Evolutionary conservation across 768 basidiomycete species (phyloP).

Genomic region (Mycena vitilis): DNA sequence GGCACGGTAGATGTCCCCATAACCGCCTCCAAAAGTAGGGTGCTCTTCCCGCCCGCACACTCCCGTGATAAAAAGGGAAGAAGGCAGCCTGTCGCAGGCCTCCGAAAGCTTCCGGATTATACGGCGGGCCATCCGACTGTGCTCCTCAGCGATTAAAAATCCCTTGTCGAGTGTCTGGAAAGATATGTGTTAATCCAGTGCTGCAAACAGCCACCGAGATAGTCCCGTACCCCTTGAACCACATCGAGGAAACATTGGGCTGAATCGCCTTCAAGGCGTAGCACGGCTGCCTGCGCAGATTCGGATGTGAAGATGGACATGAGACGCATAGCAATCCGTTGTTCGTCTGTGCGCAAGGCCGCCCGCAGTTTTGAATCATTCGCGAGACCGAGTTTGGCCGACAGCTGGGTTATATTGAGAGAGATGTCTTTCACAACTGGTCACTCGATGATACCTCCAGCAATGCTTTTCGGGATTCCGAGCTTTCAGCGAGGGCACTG

Average conservation of each 20-base stretch:
- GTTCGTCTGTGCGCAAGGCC: constrained; percentile 8
- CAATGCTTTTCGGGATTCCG: constrained; percentile 19
- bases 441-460: neutral
- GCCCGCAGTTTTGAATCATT: constrained; percentile 2
- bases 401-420: neutral
- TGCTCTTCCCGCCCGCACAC: constrained; percentile 27
- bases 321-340: constrained; percentile 8
- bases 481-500: constrained; percentile 17
- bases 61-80: constrained; percentile 31
- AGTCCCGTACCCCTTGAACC: constrained; percentile 4
- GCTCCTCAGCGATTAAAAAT: neutral
- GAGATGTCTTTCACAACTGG: neutral
- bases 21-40: constrained; percentile 35
- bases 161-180: constrained; percentile 12
- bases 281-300: constrained; percentile 2
- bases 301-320: constrained; percentile 12
- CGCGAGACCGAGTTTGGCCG: constrained; percentile 4
- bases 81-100: constrained; percentile 31
- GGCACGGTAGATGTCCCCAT: constrained; percentile 37
- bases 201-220: neutral
- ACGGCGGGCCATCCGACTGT: constrained; percentile 24
- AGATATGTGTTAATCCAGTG: neutral
- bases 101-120: constrained; percentile 35
- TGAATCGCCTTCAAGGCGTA: constrained; percentile 2
- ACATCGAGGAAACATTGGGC: constrained; percentile 26